Evolutionary conservation across 2,329 filamentous ascomycete species (phyloP).

Genomic region (Sporothrix globosa): DNA sequence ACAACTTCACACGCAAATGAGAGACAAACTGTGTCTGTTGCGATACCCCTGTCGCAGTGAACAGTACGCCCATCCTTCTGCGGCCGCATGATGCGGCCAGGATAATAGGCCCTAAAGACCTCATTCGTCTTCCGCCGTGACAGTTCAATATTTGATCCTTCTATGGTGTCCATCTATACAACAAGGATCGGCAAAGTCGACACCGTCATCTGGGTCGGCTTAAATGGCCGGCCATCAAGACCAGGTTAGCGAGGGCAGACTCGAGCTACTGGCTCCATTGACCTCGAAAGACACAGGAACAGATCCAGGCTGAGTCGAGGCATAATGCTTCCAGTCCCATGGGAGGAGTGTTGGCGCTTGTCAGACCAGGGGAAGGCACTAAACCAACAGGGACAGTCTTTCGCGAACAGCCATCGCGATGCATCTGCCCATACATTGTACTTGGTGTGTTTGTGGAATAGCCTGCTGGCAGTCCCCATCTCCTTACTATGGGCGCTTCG

Average conservation of each 20-base stretch:
- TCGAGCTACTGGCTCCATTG: too few species aligned
- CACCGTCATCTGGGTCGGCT: neutral
- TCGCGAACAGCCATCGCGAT: neutral
- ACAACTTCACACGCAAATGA: too few species aligned
- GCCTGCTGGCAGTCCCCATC: neutral
- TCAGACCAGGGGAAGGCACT: too few species aligned
- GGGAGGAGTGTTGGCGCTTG: conserved; percentile 8
- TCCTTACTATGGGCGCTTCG: neutral
- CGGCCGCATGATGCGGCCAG: conserved; percentile 3
- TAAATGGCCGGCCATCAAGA: neutral
- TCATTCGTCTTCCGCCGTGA: neutral
- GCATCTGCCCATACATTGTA: too few species aligned
- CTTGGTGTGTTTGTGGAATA: neutral
- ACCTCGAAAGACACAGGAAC: neutral
- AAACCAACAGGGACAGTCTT: neutral
- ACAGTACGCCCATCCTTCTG: neutral
- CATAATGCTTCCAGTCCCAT: conserved; percentile 1
- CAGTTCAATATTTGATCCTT: neutral
- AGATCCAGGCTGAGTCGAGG: neutral
- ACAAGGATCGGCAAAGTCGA: neutral
- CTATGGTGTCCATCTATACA: neutral
- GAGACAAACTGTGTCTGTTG: neutral
- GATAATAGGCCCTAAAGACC: neutral
- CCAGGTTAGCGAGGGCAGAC: conserved; percentile 11
- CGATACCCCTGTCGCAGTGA: neutral